Evolutionary conservation across 441 rosid species (phyloP).

Genomic region (Flueggea neowawraea): DNA sequence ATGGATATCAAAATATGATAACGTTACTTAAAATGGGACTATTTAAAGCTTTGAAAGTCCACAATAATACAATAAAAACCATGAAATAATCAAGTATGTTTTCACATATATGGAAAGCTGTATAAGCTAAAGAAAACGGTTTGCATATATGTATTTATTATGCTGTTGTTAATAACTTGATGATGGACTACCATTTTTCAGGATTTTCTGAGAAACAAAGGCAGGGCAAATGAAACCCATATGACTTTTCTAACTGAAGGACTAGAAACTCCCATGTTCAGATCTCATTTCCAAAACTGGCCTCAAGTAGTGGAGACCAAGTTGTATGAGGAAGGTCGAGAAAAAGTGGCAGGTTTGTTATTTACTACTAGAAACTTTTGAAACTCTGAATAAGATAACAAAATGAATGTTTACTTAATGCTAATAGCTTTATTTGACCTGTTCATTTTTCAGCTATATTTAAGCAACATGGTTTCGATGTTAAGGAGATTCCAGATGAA

Average conservation of each 20-base stretch:
- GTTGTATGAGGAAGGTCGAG: constrained; percentile 87
- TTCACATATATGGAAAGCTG: too few relatives aligned
- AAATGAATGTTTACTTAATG: neutral
- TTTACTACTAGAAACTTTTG: constrained; percentile 9
- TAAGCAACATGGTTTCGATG: constrained; percentile 67
- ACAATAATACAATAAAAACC: too few relatives aligned
- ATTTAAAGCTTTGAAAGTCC: too few relatives aligned
- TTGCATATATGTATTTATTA: neutral
- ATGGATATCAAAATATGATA: too few relatives aligned
- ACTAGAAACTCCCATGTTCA: constrained; percentile 65
- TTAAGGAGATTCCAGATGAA: constrained; percentile 80
- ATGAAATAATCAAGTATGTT: too few relatives aligned
- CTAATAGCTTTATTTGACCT: constrained; percentile 15
- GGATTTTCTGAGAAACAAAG: constrained; percentile 48
- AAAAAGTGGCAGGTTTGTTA: constrained; percentile 88
- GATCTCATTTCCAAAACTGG: constrained; percentile 76
- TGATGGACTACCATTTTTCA: constrained; percentile 16
- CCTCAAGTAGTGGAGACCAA: constrained; percentile 58
- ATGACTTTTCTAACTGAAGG: constrained; percentile 69
- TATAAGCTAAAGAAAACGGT: too few relatives aligned
- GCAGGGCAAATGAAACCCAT: constrained; percentile 44
- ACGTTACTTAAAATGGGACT: too few relatives aligned
- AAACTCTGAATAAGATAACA: neutral
- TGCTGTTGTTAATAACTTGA: neutral
- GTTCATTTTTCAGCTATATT: constrained; percentile 43